Percentiles rank a stretch among this genome's conserved stretches.
Evolutionary conservation across 768 basidiomycete species (phyloP).

Genomic region (Pisolithus marmoratus): DNA sequence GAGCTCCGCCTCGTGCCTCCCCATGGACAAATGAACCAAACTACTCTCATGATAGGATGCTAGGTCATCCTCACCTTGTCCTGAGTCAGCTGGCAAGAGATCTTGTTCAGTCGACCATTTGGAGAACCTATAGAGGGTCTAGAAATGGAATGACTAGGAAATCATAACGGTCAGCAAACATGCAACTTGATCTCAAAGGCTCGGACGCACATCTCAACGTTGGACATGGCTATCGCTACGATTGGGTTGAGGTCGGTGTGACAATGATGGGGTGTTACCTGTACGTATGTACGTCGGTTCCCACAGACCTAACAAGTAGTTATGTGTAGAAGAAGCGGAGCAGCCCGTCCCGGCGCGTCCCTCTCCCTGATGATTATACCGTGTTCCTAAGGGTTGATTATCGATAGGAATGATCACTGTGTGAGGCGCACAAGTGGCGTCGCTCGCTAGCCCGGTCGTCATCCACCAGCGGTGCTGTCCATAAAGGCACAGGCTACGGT

Average conservation of each 20-base stretch:
- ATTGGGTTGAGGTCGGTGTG: conserved; percentile 11
- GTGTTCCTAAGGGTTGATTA: too few species aligned
- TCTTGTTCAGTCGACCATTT: conserved; percentile 61
- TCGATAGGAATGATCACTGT: too few species aligned
- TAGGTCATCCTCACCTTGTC: conserved; percentile 49
- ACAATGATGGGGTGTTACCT: too few species aligned
- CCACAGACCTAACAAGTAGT: too few species aligned
- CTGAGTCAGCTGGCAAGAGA: conserved; percentile 70
- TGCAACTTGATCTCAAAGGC: background rate
- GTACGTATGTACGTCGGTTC: too few species aligned
- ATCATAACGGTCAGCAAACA: conserved; percentile 3
- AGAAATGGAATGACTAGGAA: conserved; percentile 15
- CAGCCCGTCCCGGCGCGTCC: too few species aligned
- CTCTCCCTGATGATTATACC: too few species aligned
- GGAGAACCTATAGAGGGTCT: conserved; percentile 18
- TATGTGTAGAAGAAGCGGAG: too few species aligned
- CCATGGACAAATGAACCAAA: conserved; percentile 1
- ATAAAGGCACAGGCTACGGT: too few species aligned
- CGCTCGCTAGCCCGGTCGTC: too few species aligned
- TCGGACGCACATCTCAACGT: conserved; percentile 54
- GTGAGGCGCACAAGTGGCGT: too few species aligned
- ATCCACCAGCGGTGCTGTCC: too few species aligned
- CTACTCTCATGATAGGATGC: background rate
- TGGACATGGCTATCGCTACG: conserved; percentile 39
- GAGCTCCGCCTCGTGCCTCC: conserved; percentile 65